Evolutionary conservation across 2,329 filamentous ascomycete species (phyloP).

Genomic region (Oidium heveae): DNA sequence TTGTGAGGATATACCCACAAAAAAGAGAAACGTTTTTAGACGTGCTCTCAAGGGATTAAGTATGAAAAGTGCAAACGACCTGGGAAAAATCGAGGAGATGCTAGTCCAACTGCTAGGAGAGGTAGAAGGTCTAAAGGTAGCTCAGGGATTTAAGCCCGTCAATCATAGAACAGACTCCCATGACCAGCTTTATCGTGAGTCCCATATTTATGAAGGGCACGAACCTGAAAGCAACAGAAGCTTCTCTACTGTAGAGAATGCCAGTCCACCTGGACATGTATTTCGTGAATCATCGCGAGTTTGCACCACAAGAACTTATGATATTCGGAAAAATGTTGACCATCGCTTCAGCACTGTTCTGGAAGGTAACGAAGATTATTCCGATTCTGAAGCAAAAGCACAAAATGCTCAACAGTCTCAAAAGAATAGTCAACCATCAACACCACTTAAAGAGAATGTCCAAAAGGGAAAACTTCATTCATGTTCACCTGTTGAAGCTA

Average conservation of each 20-base stretch:
- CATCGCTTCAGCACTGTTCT: constrained; percentile 77
- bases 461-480: constrained; percentile 34
- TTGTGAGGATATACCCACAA: constrained; percentile 33
- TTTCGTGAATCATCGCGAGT: constrained; percentile 30
- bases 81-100: constrained; percentile 75
- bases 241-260: constrained; percentile 45
- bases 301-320: constrained; percentile 14
- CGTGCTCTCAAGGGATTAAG: constrained; percentile 80
- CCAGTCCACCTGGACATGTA: constrained; percentile 52
- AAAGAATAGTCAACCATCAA: constrained; percentile 33
- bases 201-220: constrained; percentile 47
- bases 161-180: constrained; percentile 37
- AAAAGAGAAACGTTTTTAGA: constrained; percentile 84
- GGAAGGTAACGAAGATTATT: constrained; percentile 46
- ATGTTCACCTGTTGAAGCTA: constrained; percentile 17
- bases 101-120: constrained; percentile 78
- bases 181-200: constrained; percentile 34
- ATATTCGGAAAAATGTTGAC: constrained; percentile 32
- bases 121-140: constrained; percentile 55
- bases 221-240: constrained; percentile 62
- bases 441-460: constrained; percentile 28
- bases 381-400: constrained; percentile 20
- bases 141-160: constrained; percentile 22
- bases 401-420: constrained; percentile 28
- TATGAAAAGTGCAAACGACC: constrained; percentile 65